A percentile compares a stretch with the other conserved stretches of the same genome.
Conservation (phyloP, 2,329 filamentous ascomycete genomes). For the Chrysoporthe deuterocubensis region DNA sequence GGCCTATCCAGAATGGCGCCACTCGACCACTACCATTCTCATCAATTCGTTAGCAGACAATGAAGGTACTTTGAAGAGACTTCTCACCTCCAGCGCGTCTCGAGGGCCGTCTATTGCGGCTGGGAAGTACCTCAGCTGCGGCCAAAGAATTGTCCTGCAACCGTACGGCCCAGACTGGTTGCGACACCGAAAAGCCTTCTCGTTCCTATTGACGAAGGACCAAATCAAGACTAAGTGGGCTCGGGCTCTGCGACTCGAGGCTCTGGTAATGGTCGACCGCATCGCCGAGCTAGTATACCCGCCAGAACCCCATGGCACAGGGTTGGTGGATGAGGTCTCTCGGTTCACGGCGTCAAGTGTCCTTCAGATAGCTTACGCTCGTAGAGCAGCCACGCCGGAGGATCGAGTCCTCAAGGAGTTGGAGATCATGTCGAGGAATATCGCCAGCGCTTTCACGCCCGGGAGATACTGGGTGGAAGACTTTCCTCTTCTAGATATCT, state of each 20-base stretch:
- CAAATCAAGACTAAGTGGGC: slow-evolving; percentile 19
- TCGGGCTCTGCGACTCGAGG: slow-evolving; percentile 22
- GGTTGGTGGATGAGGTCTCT: slow-evolving; percentile 21
- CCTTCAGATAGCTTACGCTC: slow-evolving; percentile 26
- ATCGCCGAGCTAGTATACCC: not conserved
- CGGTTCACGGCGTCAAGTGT: slow-evolving; percentile 28
- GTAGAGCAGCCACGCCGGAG: slow-evolving; percentile 16
- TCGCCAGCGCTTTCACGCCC: slow-evolving; percentile 22
- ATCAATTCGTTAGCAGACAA: slow-evolving; percentile 23
- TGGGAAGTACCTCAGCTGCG: slow-evolving; percentile 26
- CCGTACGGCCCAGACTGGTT: slow-evolving; percentile 22
- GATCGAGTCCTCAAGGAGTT: slow-evolving; percentile 19
- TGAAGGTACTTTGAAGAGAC: slow-evolving; percentile 9
- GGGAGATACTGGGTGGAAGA: slow-evolving; percentile 23
- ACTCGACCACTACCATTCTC: slow-evolving; percentile 18
- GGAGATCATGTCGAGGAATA: slow-evolving; percentile 16
- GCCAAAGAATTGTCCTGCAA: slow-evolving; percentile 23
- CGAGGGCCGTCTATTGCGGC: slow-evolving; percentile 22
- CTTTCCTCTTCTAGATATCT: slow-evolving; percentile 17
- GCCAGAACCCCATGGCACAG: not conserved
- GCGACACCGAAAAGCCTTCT: slow-evolving; percentile 22
- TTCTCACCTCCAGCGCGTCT: slow-evolving; percentile 21
- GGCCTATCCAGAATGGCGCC: not conserved
- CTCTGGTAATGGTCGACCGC: slow-evolving; percentile 18
- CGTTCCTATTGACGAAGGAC: slow-evolving; percentile 16